Evolutionary conservation across 1,139 yeast species (phyloP).

Genomic region (Lodderomyces beijingensis): DNA sequence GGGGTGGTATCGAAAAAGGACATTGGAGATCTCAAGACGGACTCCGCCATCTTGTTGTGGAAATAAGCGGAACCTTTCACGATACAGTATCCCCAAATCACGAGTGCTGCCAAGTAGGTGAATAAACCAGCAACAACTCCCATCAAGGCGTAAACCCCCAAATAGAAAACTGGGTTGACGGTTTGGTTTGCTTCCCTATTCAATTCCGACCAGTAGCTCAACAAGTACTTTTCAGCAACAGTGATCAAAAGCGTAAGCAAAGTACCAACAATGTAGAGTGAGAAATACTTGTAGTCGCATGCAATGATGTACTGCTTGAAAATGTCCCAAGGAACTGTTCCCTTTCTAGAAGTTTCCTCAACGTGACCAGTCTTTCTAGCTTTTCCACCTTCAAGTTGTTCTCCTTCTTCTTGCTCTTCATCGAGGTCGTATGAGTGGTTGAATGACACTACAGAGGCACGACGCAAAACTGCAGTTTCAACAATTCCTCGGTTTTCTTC

Average conservation of each 20-base stretch:
- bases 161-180: slow-evolving; percentile 20
- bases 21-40: slow-evolving; percentile 41
- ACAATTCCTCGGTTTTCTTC: slow-evolving; percentile 30
- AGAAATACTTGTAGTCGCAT: slow-evolving; percentile 26
- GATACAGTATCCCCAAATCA: slow-evolving; percentile 32
- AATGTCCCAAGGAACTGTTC: slow-evolving; percentile 29
- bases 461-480: slow-evolving; percentile 12
- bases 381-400: slow-evolving; percentile 9
- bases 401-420: slow-evolving; percentile 9
- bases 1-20: slow-evolving; percentile 44
- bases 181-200: slow-evolving; percentile 22
- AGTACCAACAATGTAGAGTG: slow-evolving; percentile 21
- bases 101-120: slow-evolving; percentile 23
- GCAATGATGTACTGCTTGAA: slow-evolving; percentile 33
- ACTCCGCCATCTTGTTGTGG: slow-evolving; percentile 35
- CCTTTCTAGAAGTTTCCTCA: slow-evolving; percentile 28
- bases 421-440: slow-evolving; percentile 19
- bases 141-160: slow-evolving; percentile 22
- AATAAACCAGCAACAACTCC: slow-evolving; percentile 27
- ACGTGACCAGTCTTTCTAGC: slow-evolving; percentile 23
- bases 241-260: slow-evolving; percentile 18
- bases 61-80: slow-evolving; percentile 30
- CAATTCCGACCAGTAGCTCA: slow-evolving; percentile 36
- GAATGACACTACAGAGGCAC: slow-evolving; percentile 22
- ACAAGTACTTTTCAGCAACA: slow-evolving; percentile 28